Percentiles rank a stretch among this genome's conserved stretches.
Evolutionary conservation across 345 rosid genomes (phyloP).

Genomic region (Linum trigynum): DNA sequence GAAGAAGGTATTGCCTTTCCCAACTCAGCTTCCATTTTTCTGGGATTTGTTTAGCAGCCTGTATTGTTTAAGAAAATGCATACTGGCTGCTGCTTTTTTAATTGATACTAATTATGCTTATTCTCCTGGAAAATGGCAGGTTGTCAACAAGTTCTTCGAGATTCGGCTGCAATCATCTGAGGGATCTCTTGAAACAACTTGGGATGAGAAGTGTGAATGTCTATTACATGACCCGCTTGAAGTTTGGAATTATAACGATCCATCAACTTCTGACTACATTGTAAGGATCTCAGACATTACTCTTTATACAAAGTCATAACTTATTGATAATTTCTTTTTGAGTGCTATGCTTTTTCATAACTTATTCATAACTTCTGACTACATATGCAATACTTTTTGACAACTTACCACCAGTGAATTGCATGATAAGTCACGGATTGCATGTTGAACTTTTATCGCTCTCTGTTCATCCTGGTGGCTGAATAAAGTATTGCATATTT

Average conservation of each 20-base stretch:
- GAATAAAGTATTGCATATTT: too few relatives aligned
- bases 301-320: neutral
- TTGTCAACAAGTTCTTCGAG: conserved; percentile 59
- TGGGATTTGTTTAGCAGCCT: neutral
- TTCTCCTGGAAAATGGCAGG: conserved; percentile 27
- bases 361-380: too few relatives aligned
- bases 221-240: conserved; percentile 63
- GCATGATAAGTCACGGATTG: too few relatives aligned
- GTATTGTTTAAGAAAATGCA: neutral
- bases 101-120: too few relatives aligned
- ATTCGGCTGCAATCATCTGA: conserved; percentile 47
- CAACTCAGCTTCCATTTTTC: neutral
- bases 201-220: conserved; percentile 60
- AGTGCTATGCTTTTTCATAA: too few relatives aligned
- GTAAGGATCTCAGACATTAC: conserved; percentile 31
- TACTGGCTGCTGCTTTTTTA: neutral
- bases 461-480: too few relatives aligned
- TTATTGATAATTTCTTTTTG: too few relatives aligned
- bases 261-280: conserved; percentile 66
- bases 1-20: conserved; percentile 39
- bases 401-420: too few relatives aligned
- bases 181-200: conserved; percentile 37
- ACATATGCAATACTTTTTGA: too few relatives aligned
- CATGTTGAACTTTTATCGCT: too few relatives aligned
- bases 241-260: conserved; percentile 73